Percentiles rank a stretch among this genome's conserved stretches.
These are phyloP conservation scores for Aspergillus affinis DNA, from an alignment of 495 filamentous ascomycete species.

Conservation along the genomic window DNA sequence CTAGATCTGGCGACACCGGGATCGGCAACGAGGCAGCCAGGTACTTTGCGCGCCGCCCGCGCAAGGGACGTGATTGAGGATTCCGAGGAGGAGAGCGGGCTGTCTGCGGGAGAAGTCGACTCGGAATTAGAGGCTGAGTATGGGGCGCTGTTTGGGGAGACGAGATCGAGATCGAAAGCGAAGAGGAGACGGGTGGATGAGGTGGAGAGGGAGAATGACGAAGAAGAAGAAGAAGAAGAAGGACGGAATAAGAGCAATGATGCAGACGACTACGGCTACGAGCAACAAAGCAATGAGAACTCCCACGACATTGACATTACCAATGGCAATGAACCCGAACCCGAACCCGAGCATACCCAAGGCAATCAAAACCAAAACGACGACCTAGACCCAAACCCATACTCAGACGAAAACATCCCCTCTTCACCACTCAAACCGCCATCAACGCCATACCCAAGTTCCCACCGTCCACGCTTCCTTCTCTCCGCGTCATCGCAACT, in stretches of 20 bases:
- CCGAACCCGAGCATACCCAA: no score
- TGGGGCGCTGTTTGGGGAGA: neutral
- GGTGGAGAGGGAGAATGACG: neutral
- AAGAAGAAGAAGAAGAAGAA: neutral
- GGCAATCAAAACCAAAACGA: no score
- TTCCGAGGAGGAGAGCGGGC: conserved; percentile 21
- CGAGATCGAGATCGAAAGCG: neutral
- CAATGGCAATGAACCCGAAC: conserved; percentile 4
- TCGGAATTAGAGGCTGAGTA: neutral
- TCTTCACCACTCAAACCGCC: neutral
- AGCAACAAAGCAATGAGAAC: neutral
- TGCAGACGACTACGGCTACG: neutral
- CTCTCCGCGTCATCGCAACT: neutral
- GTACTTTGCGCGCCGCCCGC: no score
- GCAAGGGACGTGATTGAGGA: conserved; percentile 39
- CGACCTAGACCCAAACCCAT: conserved; percentile 9
- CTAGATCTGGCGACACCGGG: no score
- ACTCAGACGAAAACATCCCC: conserved; percentile 19
- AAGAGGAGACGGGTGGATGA: neutral
- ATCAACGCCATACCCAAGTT: neutral
- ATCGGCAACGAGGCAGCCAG: no score
- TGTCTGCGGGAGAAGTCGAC: neutral
- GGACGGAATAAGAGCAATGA: neutral
- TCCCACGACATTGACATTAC: neutral
- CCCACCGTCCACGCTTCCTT: neutral